phyloP scores from a whole-genome alignment of 768 basidiomycete species.

The Amanita thiersii region DNA sequence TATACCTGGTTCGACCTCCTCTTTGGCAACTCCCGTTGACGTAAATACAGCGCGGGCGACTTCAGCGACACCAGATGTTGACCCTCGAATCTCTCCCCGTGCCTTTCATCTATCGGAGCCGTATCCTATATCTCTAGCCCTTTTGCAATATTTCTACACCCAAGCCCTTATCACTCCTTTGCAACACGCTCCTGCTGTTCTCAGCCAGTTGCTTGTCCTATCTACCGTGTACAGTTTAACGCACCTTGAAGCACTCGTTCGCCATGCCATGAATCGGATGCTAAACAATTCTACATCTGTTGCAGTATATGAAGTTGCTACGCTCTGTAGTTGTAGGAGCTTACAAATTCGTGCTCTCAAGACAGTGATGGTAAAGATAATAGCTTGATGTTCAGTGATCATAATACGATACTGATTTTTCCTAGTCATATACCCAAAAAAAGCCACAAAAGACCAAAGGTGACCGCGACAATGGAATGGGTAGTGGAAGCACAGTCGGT shows the following conservation, averaged over 20 bases:
- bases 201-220: slow-evolving; percentile 80
- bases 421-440: slow-evolving; percentile 73
- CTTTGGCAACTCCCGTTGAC: slow-evolving; percentile 22
- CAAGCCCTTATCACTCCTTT: slow-evolving; percentile 80
- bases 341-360: slow-evolving; percentile 87
- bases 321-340: slow-evolving; percentile 80
- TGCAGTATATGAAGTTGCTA: slow-evolving; percentile 92
- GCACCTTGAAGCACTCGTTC: slow-evolving; percentile 73
- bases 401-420: slow-evolving; percentile 12
- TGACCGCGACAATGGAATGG: slow-evolving; percentile 43
- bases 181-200: slow-evolving; percentile 84
- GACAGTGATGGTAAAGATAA: slow-evolving; percentile 81
- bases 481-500: slow-evolving; percentile 26
- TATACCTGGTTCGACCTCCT: slow-evolving; percentile 36
- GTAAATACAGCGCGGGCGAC: slow-evolving; percentile 18
- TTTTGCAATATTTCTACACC: slow-evolving; percentile 93
- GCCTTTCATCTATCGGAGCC: slow-evolving; percentile 79
- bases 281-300: slow-evolving; percentile 81
- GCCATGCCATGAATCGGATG: slow-evolving; percentile 89
- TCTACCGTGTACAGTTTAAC: slow-evolving; percentile 74
- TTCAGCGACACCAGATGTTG: slow-evolving; percentile 37
- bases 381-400: slow-evolving; percentile 1
- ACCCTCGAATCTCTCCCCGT: slow-evolving; percentile 77
- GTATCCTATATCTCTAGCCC: slow-evolving; percentile 79
- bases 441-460: slow-evolving; percentile 56